Evolutionary conservation across 352 stramenopile genomes (phyloP).

Genomic region (Poterioochromonas sp.): DNA sequence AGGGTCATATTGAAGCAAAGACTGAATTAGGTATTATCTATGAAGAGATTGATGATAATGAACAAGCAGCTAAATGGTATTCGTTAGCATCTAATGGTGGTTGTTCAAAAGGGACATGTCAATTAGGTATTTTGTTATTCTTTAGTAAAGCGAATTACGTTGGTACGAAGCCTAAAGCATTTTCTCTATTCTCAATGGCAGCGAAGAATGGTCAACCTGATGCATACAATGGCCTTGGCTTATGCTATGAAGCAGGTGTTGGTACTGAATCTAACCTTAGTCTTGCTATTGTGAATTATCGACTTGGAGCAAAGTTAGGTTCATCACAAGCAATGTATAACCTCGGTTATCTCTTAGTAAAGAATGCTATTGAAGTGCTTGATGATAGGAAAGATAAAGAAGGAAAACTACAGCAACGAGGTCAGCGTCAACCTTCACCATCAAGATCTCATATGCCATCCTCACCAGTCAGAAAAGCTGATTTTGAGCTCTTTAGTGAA

Average conservation of each 20-base stretch:
- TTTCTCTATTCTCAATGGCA: neutral
- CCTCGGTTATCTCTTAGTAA: neutral
- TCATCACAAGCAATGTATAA: neutral
- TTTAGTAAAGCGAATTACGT: neutral
- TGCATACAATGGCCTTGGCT: neutral
- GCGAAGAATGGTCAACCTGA: neutral
- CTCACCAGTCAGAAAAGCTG: too few species aligned
- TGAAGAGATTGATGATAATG: neutral
- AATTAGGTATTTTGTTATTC: neutral
- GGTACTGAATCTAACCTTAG: neutral
- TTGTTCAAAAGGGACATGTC: neutral
- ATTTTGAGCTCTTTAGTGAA: neutral
- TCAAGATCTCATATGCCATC: too few species aligned
- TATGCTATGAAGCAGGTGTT: constrained; percentile 15
- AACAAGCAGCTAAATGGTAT: constrained; percentile 17
- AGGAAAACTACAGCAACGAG: neutral
- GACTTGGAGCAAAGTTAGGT: neutral
- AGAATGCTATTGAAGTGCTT: neutral
- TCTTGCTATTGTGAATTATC: neutral
- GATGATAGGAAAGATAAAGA: neutral
- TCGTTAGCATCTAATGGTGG: constrained; percentile 3
- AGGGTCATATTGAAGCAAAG: constrained; percentile 3
- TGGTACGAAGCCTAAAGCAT: neutral
- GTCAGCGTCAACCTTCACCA: neutral
- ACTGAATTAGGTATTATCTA: neutral